Conservation (phyloP, 345 rosid species). For the Boechera divaricarpa region DNA sequence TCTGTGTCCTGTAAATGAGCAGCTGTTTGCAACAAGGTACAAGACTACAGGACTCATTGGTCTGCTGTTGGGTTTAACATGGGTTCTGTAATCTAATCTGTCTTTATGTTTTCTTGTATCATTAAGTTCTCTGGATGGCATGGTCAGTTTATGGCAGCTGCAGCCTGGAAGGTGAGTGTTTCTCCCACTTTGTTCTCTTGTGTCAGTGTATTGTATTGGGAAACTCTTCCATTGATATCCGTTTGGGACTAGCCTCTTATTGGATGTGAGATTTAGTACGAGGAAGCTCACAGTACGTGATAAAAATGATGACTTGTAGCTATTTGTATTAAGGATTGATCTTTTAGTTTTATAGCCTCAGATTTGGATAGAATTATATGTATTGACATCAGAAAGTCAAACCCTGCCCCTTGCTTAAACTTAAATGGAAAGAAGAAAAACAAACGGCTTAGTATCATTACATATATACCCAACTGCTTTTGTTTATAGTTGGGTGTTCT, state of each 20-base stretch:
- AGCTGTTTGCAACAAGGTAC: slow-evolving; percentile 88
- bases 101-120: slow-evolving; percentile 23
- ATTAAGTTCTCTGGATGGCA: slow-evolving; percentile 64
- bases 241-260: slow-evolving; percentile 8
- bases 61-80: neutral
- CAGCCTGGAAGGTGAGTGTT: slow-evolving; percentile 55
- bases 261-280: slow-evolving; percentile 6
- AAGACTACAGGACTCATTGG: slow-evolving; percentile 3
- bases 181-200: neutral
- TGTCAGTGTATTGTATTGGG: neutral
- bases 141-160: slow-evolving; percentile 62
- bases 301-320: neutral
- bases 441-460: neutral
- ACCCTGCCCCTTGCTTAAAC: neutral
- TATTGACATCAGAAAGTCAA: neutral
- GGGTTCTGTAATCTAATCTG: slow-evolving; percentile 39
- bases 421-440: neutral
- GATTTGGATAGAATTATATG: neutral
- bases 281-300: neutral
- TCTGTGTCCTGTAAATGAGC: slow-evolving; percentile 75
- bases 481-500: neutral
- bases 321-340: slow-evolving; percentile 1
- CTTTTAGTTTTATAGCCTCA: neutral
- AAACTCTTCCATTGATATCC: neutral
- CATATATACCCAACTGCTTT: neutral